Evolutionary conservation across 192 early-diverging fungal genomes (phyloP), one percentile per base, ranked within the genome.

Genomic region (Gorgonomyces haynaldii): DNA sequence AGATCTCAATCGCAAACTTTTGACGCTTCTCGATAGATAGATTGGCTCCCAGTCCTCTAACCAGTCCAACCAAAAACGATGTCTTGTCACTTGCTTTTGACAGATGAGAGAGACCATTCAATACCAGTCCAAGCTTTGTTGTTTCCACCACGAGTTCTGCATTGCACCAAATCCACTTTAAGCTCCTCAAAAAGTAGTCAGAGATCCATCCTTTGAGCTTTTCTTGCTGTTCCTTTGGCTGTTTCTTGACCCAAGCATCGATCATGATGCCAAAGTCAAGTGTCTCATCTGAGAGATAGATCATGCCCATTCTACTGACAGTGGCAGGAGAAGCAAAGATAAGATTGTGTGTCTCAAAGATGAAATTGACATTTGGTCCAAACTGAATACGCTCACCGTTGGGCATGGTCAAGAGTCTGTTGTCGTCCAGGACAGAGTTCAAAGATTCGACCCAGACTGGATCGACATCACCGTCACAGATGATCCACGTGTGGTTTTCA

Each of bases 241-340:
- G 51, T 32, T 60, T 66, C 8, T 21, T 31, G 1, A 76, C 2
- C 72, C 72, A 76, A 1, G 50, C 53, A 7, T 60, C 58, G 1
- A 71, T 57, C 8, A 78, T 34, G 4, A 60, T 55, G 23, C 54
- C 38, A 16, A 57, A 26, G 53, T 78, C 72, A 1, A 78, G 46
- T 4, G 66, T 69, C 42, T 78, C 75, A 45, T 78, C 75, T 1
- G 72, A 76, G 20, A 78, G 59, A 47, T 70, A 78, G 22, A 78
- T 78, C 75, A 78, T 78, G n/a, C 75, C 75, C 75, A 78, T 78
- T 30, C 75, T 52, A 49, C 69, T 72, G 4, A 78, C 69, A 7
- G 75, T 78, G 5, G 75, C 75, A 2, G 75, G 75, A 6, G 75
- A 78, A 12, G 75, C 75, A 58, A 70, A 78, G 22, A 55, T 73